A percentile compares a stretch with the other conserved stretches of the same genome.
Evolutionary conservation across 208 protist species (phyloP).

Genomic region (Leptomonas pyrrhocoris): DNA sequence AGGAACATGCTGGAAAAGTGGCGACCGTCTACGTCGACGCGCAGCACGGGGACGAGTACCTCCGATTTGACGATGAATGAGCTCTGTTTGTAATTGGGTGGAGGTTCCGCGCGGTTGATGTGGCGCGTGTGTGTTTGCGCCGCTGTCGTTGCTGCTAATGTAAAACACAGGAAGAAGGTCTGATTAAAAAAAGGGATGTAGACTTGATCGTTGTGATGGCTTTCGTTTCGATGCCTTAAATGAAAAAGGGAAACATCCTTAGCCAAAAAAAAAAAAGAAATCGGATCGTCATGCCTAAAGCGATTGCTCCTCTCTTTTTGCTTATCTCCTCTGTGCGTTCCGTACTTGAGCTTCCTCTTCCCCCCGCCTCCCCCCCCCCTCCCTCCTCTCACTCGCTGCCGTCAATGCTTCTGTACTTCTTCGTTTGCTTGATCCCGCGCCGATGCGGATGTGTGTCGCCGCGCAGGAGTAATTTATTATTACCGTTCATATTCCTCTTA

Average conservation of each 20-base stretch:
- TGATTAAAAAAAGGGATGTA: too few relatives aligned
- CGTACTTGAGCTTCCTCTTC: too few relatives aligned
- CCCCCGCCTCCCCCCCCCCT: not conserved
- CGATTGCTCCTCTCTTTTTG: too few relatives aligned
- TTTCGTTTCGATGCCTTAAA: too few relatives aligned
- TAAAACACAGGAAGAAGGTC: too few relatives aligned
- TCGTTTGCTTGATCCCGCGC: not conserved
- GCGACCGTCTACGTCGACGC: constrained; percentile 26
- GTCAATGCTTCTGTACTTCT: not conserved
- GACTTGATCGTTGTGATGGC: too few relatives aligned
- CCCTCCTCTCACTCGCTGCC: not conserved
- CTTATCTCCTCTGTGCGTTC: too few relatives aligned
- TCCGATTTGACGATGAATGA: constrained; percentile 25
- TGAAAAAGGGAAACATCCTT: too few relatives aligned
- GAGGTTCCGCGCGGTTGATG: not conserved
- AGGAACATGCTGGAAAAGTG: constrained; percentile 28
- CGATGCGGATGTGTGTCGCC: too few relatives aligned
- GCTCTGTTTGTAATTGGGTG: not conserved
- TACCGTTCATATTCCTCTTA: constrained; percentile 1
- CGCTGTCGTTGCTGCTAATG: not conserved
- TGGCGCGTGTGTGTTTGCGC: not conserved
- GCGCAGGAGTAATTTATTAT: constrained; percentile 8
- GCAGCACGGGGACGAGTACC: constrained; percentile 18
- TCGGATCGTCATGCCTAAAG: too few relatives aligned
- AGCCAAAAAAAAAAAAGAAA: too few relatives aligned